A percentile compares a stretch with the other conserved stretches of the same genome.
Evolutionary conservation across 2,329 filamentous ascomycete species (phyloP).

Genomic region (Fusarium tuaranense): DNA sequence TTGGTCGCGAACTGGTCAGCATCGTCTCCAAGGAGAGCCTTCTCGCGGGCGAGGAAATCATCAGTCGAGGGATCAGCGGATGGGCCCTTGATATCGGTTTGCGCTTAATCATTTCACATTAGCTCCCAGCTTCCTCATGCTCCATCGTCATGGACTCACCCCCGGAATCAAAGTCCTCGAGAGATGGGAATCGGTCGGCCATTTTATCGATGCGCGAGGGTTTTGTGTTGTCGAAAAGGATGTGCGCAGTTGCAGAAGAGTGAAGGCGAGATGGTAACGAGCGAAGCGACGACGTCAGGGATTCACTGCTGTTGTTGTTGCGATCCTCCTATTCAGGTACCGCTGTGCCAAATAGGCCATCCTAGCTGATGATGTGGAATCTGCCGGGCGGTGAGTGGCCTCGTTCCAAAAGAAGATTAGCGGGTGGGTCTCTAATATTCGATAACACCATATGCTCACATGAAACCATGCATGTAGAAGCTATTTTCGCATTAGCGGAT

Average conservation of each 20-base stretch:
- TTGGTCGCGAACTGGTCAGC: slow-evolving; percentile 88
- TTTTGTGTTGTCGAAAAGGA: neutral
- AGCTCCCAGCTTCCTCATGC: slow-evolving; percentile 28
- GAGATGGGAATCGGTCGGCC: slow-evolving; percentile 83
- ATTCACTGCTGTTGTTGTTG: slow-evolving; percentile 33
- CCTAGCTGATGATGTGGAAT: slow-evolving; percentile 46
- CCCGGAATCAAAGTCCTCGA: slow-evolving; percentile 81
- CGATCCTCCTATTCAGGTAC: slow-evolving; percentile 44
- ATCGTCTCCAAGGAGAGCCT: slow-evolving; percentile 90
- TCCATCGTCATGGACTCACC: slow-evolving; percentile 56
- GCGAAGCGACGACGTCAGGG: slow-evolving; percentile 27
- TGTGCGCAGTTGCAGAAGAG: neutral
- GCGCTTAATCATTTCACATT: slow-evolving; percentile 61
- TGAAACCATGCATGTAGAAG: slow-evolving; percentile 41
- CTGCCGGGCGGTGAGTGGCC: slow-evolving; percentile 52
- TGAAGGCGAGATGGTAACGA: slow-evolving; percentile 1
- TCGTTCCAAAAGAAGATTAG: slow-evolving; percentile 13
- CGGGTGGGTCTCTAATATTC: slow-evolving; percentile 28
- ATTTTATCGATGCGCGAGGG: slow-evolving; percentile 56
- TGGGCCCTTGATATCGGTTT: slow-evolving; percentile 72
- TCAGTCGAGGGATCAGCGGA: slow-evolving; percentile 72
- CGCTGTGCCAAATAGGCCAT: slow-evolving; percentile 42
- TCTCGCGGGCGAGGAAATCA: slow-evolving; percentile 93
- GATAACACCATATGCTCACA: slow-evolving; percentile 32
- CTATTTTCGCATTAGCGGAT: slow-evolving; percentile 32